Evolutionary conservation across 352 stramenopile genomes (phyloP).

Genomic region (Pythium angustatum): DNA sequence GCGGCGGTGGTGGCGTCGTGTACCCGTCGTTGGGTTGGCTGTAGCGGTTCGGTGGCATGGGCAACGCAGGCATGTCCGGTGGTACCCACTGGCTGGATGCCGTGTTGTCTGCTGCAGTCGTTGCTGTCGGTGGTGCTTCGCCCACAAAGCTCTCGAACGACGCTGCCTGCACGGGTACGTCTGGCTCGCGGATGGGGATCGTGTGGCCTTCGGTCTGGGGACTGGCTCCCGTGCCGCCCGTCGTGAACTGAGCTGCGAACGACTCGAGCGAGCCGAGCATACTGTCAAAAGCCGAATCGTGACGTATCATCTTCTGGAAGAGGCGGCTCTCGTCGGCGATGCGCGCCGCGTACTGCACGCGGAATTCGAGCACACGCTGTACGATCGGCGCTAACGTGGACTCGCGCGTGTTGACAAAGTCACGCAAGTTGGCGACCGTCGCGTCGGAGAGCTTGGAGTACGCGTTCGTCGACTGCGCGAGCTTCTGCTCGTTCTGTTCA

Average conservation of each 20-base stretch:
- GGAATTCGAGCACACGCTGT: constrained; percentile 66
- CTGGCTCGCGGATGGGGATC: neutral
- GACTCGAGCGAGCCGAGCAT: constrained; percentile 49
- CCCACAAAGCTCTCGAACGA: constrained; percentile 74
- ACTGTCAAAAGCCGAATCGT: constrained; percentile 39
- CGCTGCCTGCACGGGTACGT: constrained; percentile 42
- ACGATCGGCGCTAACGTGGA: constrained; percentile 62
- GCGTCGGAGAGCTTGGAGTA: constrained; percentile 70
- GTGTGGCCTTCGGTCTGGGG: neutral
- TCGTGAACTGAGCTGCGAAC: constrained; percentile 31
- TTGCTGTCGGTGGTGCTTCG: constrained; percentile 13
- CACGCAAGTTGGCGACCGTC: constrained; percentile 56
- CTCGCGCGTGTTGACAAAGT: constrained; percentile 64
- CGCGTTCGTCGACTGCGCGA: constrained; percentile 56
- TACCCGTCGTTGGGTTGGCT: neutral
- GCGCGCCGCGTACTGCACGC: constrained; percentile 55
- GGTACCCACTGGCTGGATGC: neutral
- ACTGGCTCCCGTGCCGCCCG: constrained; percentile 2
- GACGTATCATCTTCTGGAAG: constrained; percentile 52
- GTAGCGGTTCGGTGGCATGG: neutral
- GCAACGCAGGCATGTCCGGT: constrained; percentile 19
- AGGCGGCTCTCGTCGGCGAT: constrained; percentile 53
- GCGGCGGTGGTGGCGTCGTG: neutral
- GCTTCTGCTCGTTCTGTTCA: constrained; percentile 74
- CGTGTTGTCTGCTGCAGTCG: neutral